These are phyloP conservation scores for Pleurotus cornucopiae DNA, from an alignment of 768 basidiomycete species.

Conservation along the genomic window DNA sequence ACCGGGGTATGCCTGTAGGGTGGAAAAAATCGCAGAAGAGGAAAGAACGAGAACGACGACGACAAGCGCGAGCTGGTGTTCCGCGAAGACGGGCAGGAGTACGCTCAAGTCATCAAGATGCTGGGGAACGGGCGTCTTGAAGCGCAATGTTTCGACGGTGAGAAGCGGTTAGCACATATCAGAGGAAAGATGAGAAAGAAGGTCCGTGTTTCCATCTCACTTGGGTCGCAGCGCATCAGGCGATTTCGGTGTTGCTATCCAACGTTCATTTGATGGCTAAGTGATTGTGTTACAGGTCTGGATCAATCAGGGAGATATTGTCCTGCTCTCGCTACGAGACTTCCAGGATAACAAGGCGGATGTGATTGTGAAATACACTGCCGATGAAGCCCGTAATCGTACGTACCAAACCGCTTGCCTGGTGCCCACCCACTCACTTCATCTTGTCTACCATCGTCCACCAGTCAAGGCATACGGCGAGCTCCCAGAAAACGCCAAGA, in stretches of 20 bases:
- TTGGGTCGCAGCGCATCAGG: neutral
- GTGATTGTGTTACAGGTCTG: constrained; percentile 65
- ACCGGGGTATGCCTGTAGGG: constrained; percentile 49
- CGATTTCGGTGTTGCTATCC: neutral
- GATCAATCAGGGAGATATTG: constrained; percentile 98
- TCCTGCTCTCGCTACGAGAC: constrained; percentile 90
- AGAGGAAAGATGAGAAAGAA: constrained; percentile 99
- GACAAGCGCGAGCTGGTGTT: constrained; percentile 99
- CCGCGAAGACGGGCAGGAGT: constrained; percentile 98
- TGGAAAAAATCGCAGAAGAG: constrained; percentile 98
- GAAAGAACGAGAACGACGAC: constrained; percentile 99
- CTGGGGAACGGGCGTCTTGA: constrained; percentile 96
- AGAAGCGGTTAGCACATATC: constrained; percentile 96
- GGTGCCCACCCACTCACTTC: neutral
- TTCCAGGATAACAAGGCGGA: constrained; percentile 99
- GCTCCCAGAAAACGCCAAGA: constrained; percentile 92
- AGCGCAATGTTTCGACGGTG: constrained; percentile 96
- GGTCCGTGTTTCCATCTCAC: constrained; percentile 41
- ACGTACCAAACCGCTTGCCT: constrained; percentile 22
- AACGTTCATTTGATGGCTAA: neutral
- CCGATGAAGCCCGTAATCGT: constrained; percentile 88
- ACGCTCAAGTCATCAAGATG: constrained; percentile 98
- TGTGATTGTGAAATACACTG: constrained; percentile 98
- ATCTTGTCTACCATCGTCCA: neutral
- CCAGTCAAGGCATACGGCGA: constrained; percentile 97